phyloP scores from a whole-genome alignment of 2,329 filamentous ascomycete species.

The Pezicula neosporulosa region DNA sequence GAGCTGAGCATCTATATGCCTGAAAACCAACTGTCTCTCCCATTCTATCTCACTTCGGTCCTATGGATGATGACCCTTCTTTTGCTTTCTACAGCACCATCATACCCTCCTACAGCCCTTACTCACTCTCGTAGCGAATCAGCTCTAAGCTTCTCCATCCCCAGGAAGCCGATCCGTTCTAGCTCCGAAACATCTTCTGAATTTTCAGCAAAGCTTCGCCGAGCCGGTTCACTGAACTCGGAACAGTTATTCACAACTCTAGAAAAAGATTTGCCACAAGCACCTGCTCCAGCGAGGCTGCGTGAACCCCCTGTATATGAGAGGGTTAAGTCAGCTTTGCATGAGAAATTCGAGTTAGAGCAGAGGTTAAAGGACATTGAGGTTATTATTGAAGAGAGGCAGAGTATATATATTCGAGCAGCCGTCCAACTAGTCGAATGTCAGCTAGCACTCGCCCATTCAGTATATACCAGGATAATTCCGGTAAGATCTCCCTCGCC shows the following conservation, averaged over 20 bases:
- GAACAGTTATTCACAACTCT: conserved; percentile 21
- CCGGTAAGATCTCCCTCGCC: conserved; percentile 12
- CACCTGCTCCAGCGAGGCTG: conserved; percentile 21
- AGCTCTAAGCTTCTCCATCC: conserved; percentile 23
- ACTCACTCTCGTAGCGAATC: conserved; percentile 25
- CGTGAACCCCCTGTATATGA: conserved; percentile 26
- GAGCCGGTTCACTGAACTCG: conserved; percentile 19
- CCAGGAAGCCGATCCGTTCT: conserved; percentile 25
- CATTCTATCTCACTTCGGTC: conserved; percentile 48
- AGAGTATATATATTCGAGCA: conserved; percentile 50
- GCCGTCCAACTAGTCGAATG: conserved; percentile 24
- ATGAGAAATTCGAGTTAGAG: conserved; percentile 50
- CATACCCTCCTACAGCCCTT: conserved; percentile 11
- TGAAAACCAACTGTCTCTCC: conserved; percentile 53
- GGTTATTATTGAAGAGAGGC: conserved; percentile 51
- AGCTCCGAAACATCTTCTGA: conserved; percentile 22
- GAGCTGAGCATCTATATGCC: conserved; percentile 52
- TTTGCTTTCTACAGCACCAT: background rate
- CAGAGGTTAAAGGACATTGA: conserved; percentile 56
- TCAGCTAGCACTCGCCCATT: conserved; percentile 14
- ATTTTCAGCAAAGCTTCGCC: conserved; percentile 15
- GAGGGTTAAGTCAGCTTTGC: conserved; percentile 26
- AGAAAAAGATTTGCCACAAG: conserved; percentile 18
- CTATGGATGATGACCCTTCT: conserved; percentile 10
- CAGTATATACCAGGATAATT: conserved; percentile 22